Evolutionary conservation across 164 flowering plant species (phyloP), one percentile per base, ranked within the genome.

Genomic region (Litsea cubeba): DNA sequence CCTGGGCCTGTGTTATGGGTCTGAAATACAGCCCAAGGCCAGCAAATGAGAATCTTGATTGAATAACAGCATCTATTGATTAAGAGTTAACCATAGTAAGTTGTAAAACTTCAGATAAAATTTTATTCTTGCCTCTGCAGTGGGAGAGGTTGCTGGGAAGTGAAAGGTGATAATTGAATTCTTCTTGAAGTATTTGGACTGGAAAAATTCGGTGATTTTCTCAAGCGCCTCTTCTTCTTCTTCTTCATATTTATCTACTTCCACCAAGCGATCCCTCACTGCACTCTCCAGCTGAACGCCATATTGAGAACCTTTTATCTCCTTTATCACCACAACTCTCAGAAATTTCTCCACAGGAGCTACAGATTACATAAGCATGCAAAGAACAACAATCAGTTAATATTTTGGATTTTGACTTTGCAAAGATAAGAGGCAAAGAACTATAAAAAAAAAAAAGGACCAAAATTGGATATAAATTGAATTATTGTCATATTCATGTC

Each of bases 301-400:
- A 7, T 89, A 95, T 70, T 95, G 99, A 3, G 97, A 89, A 0
- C 97, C 99, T 79, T 95, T 95, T 35, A 95, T 91, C 86, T 95
- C 99, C 76, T 95, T 95, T 26, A 95, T 93, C 81, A 89, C 92
- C 80, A 91, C 99, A 6, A 93, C 85, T 70, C 97, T 86, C 71
- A 93, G 1, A 15, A 85, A 62, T 62, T 83, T 89, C 73, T 95
- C 97, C 69, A 85, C 92, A 0, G 94, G 95, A 60, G 94, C 99
- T 93, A 91, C 6, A 22, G 46, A 40, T 40, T 40, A 40, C 46
- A 40, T 40, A 8, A 40, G 46, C 10, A 40, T 40, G 46, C 46
- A 40, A 40, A 40, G 46, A 40, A 8, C 46, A 40, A 40, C 11
- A 40, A 7, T 40, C 46, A 40, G 46, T 40, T 40, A 40, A 40